Conservation (phyloP, 2,329 filamentous ascomycete genomes). For the Hawksworthiomyces lignivorus region DNA sequence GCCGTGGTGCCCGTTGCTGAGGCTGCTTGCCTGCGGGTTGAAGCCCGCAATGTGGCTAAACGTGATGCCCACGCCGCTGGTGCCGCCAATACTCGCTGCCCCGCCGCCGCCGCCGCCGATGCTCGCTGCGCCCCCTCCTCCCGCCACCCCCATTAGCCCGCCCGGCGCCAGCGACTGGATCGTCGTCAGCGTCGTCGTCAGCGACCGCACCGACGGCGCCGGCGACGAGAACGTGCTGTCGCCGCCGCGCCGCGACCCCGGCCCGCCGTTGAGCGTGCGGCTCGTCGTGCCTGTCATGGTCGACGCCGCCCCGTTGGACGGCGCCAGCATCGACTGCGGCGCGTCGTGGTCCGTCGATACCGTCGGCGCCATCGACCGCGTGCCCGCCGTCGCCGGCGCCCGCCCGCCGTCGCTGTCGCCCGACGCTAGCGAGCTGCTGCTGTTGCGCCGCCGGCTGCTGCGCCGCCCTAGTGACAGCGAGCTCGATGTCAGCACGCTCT, state of each 20-base stretch:
- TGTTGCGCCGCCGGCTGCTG: conserved; percentile 41
- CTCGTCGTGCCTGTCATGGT: conserved; percentile 70
- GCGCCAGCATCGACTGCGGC: conserved; percentile 63
- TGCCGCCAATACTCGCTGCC: conserved; percentile 8
- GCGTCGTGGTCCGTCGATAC: conserved; percentile 78
- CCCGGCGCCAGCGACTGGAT: conserved; percentile 68
- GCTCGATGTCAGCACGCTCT: conserved; percentile 40
- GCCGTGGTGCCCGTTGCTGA: conserved; percentile 1
- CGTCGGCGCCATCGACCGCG: conserved; percentile 69
- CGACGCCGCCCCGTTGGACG: conserved; percentile 59
- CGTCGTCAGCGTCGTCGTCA: conserved; percentile 78
- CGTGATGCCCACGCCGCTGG: conserved; percentile 4
- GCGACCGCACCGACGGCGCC: conserved; percentile 69
- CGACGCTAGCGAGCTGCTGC: conserved; percentile 49
- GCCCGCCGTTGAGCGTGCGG: conserved; percentile 57
- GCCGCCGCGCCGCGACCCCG: conserved; percentile 55
- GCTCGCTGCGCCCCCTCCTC: conserved; percentile 20
- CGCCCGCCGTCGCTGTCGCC: conserved; percentile 55
- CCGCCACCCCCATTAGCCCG: conserved; percentile 34
- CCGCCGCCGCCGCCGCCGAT: conserved; percentile 34
- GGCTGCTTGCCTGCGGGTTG: conserved; percentile 37
- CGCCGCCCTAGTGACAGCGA: conserved; percentile 48
- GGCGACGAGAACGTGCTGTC: conserved; percentile 77
- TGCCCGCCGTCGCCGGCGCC: conserved; percentile 51
- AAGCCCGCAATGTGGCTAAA: conserved; percentile 24